These are phyloP conservation scores for Glomus cerebriforme DNA, from an alignment of 192 early-diverging fungal genomes.

Conservation along the genomic window DNA sequence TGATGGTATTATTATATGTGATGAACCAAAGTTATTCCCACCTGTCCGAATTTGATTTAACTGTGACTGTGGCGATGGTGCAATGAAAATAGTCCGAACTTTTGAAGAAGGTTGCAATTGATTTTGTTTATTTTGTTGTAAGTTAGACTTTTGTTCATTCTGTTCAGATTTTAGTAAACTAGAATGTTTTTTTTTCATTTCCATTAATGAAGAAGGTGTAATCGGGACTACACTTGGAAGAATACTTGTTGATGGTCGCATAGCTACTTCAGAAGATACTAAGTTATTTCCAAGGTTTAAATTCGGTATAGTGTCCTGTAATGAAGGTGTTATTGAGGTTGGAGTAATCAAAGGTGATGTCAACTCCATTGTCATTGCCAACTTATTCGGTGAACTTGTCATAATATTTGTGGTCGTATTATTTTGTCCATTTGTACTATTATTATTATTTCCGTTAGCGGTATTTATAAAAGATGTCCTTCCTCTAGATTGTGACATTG, in stretches of 20 bases:
- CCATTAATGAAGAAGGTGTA: not conserved
- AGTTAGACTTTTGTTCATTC: no score
- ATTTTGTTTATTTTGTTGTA: conserved; percentile 19
- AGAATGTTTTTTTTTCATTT: conserved; percentile 15
- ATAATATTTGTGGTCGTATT: not conserved
- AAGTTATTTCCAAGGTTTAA: conserved; percentile 4
- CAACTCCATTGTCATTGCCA: not conserved
- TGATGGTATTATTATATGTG: no score
- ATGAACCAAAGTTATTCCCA: no score
- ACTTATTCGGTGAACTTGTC: not conserved
- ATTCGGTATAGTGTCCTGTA: conserved; percentile 13
- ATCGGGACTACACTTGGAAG: not conserved
- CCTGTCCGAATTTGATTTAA: no score
- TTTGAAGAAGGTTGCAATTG: conserved; percentile 31
- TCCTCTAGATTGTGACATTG: no score
- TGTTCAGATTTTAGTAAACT: conserved; percentile 8
- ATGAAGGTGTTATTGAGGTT: not conserved
- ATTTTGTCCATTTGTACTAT: not conserved
- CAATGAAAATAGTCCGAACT: not conserved
- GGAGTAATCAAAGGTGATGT: not conserved
- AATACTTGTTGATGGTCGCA: not conserved
- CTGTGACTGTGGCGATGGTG: no score
- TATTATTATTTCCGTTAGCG: no score
- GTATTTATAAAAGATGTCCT: no score
- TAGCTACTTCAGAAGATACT: not conserved